Percentiles rank a stretch among this genome's conserved stretches.
phyloP scores from a whole-genome alignment of 257 asterid genomes.

The Euphrasia confusa region DNA sequence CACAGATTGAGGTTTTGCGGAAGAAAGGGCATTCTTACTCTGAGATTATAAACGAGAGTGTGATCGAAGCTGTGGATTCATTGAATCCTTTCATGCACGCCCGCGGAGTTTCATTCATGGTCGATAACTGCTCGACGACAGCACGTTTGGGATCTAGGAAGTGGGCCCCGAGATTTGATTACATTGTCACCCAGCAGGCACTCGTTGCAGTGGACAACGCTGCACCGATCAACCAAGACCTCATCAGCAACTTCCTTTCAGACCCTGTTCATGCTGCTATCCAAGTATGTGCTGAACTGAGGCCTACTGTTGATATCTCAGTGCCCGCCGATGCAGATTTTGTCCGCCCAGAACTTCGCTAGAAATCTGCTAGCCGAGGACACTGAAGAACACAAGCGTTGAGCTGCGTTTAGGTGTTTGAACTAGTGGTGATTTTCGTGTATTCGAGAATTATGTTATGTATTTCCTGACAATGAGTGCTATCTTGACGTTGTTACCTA shows the following conservation, averaged over 20 bases:
- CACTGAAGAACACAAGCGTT: conserved; percentile 3
- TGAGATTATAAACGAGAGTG: conserved; percentile 86
- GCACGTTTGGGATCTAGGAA: conserved; percentile 90
- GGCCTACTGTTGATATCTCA: conserved; percentile 92
- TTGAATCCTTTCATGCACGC: conserved; percentile 97
- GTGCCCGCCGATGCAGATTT: conserved; percentile 90
- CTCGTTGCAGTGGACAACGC: conserved; percentile 67
- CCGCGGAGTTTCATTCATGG: conserved; percentile 97
- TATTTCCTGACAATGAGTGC: conserved; percentile 12
- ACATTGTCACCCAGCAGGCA: conserved; percentile 87
- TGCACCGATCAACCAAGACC: conserved; percentile 65
- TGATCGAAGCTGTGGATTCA: conserved; percentile 89
- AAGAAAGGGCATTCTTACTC: conserved; percentile 97
- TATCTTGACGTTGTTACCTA: not conserved
- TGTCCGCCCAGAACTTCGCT: conserved; percentile 87
- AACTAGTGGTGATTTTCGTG: not conserved
- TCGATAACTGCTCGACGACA: conserved; percentile 93
- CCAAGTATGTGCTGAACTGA: conserved; percentile 76
- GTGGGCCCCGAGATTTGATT: conserved; percentile 95
- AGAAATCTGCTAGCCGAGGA: conserved; percentile 19
- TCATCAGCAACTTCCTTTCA: conserved; percentile 77
- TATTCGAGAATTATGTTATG: conserved; percentile 9
- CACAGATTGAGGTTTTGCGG: conserved; percentile 82
- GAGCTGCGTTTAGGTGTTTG: conserved; percentile 13
- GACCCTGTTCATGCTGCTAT: conserved; percentile 87